Base-by-base conservation (phyloP, 2,329 filamentous ascomycete genomes). In the Metarhizium guizhouense region DNA sequence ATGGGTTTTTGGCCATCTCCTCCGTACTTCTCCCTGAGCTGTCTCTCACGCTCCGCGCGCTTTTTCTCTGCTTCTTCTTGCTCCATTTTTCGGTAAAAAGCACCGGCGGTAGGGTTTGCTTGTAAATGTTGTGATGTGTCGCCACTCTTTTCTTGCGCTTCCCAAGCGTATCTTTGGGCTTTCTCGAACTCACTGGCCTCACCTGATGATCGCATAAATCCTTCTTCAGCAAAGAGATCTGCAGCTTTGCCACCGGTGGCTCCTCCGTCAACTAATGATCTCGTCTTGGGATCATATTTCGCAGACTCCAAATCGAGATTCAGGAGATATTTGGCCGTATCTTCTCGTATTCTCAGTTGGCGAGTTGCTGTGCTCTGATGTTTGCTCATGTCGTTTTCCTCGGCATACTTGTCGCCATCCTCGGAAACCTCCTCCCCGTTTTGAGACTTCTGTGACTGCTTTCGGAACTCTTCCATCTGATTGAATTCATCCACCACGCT, bases 231-330 rank as follows among this genome's bases (percentile, higher is more conserved):
- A 55, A 94, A 93, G 6, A 95, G 72, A 34, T 87, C 84, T 7
- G 92, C 88, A 3, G 89, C 88, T 62, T 86, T 86, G 73, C 95
- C 90, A 25, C 82, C 82, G 36, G 86, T 88, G 6, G 88, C 90
- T 51, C 91, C 90, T 59, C 83, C 85, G 66, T 95, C 90, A 25
- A 95, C 87, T 79, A 99, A 90, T 8, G 88, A 87, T 64, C 94
- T 82, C 13, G 92, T 96, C 69, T 99, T 99, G 0, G 94, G 94
- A 66, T 99, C 93, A 72, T 99, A 99, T 70, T 95, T 95, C 2
- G 95, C 94, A 1, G 92, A 96, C 65, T 99, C 94, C 3, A 96
- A 79, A 67, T 99, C 94, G 32, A 99, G 82, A 67, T 97, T 97
- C 8, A 96, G 76, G 3, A 99, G 78, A 68, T 99, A 99, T 67